A percentile compares a stretch with the other conserved stretches of the same genome.
phyloP scores from a whole-genome alignment of 169 alveolate genomes.

The Plasmodium chabaudi region DNA sequence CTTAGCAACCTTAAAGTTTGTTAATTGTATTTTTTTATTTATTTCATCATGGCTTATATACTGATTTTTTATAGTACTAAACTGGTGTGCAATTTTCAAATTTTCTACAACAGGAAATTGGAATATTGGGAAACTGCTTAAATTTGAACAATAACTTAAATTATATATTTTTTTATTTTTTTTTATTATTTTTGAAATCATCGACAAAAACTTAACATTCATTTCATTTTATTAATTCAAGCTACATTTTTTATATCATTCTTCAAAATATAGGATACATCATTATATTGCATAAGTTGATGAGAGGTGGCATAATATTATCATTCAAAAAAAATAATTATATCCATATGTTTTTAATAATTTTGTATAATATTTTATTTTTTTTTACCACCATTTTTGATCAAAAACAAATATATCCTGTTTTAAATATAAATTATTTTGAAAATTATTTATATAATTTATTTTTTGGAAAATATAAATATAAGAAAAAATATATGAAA shows the following conservation, averaged over 20 bases:
- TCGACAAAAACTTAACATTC: conserved; percentile 33
- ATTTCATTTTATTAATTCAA: conserved; percentile 34
- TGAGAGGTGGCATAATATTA: neutral
- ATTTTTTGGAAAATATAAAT: too few relatives aligned
- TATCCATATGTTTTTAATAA: neutral
- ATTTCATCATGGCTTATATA: neutral
- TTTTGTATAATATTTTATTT: neutral
- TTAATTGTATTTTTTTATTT: conserved; percentile 41
- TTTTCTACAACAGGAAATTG: neutral
- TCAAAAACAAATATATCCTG: too few relatives aligned
- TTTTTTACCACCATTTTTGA: neutral
- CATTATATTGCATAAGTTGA: neutral
- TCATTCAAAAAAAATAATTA: neutral
- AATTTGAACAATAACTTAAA: conserved; percentile 12
- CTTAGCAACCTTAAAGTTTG: conserved; percentile 32
- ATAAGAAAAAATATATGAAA: too few relatives aligned
- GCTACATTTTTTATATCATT: neutral
- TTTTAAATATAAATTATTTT: too few relatives aligned
- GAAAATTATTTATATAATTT: too few relatives aligned
- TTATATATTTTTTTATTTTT: conserved; percentile 25
- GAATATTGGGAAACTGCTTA: conserved; percentile 7
- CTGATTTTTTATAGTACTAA: conserved; percentile 15
- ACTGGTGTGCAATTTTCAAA: neutral
- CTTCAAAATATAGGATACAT: neutral
- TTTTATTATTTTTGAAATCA: conserved; percentile 37